A percentile compares a stretch with the other conserved stretches of the same genome.
These are phyloP conservation scores for Antrodiella citrinella DNA, from an alignment of 768 basidiomycete genomes.

Conservation along the genomic window DNA sequence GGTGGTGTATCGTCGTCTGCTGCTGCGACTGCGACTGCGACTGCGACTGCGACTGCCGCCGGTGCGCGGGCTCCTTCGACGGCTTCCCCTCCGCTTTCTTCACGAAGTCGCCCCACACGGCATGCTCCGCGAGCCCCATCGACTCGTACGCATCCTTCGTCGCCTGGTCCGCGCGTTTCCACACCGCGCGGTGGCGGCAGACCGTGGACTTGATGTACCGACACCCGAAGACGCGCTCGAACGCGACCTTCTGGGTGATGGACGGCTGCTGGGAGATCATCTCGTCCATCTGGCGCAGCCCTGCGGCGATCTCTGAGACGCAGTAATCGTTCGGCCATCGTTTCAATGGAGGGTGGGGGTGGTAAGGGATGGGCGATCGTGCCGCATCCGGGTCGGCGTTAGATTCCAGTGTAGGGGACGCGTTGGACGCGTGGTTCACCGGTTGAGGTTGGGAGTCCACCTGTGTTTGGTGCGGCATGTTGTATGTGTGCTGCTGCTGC, in stretches of 20 bases:
- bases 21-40: neutral
- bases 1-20: too few species aligned
- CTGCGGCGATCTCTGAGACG: constrained; percentile 53
- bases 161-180: constrained; percentile 44
- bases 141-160: constrained; percentile 45
- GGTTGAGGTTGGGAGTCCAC: constrained; percentile 1
- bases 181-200: constrained; percentile 62
- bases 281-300: constrained; percentile 46
- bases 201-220: constrained; percentile 70
- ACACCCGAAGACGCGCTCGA: constrained; percentile 63
- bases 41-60: neutral
- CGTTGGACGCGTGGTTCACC: constrained; percentile 15
- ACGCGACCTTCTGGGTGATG: constrained; percentile 57
- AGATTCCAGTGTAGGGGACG: constrained; percentile 1
- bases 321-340: constrained; percentile 76
- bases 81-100: constrained; percentile 22
- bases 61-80: neutral
- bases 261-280: constrained; percentile 27
- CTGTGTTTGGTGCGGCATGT: neutral
- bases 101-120: constrained; percentile 66
- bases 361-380: constrained; percentile 28
- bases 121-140: constrained; percentile 47
- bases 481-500: neutral
- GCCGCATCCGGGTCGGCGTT: neutral
- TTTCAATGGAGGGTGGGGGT: constrained; percentile 57